Conservation (phyloP, 495 filamentous ascomycete species). For the Aspergillus bridgeri region DNA sequence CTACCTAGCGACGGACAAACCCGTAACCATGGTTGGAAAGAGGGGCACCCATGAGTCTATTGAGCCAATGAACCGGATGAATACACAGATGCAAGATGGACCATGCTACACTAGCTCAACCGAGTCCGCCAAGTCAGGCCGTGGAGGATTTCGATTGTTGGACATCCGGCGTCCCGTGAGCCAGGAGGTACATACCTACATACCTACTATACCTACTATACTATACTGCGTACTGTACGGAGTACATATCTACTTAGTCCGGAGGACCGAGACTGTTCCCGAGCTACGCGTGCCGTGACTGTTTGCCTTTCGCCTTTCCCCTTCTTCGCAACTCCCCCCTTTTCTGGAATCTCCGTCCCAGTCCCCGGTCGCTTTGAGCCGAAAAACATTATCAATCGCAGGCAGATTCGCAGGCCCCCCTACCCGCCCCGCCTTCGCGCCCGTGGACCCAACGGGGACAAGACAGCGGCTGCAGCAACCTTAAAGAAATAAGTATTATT, state of each 20-base stretch:
- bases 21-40: constrained; percentile 1
- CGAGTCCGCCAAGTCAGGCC: not conserved
- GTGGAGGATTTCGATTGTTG: not conserved
- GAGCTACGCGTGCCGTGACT: too few species aligned
- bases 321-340: not conserved
- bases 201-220: too few species aligned
- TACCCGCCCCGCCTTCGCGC: constrained; percentile 23
- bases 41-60: not conserved
- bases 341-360: not conserved
- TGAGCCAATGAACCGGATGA: not conserved
- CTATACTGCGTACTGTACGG: too few species aligned
- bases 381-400: not conserved
- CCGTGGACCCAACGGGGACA: constrained; percentile 29
- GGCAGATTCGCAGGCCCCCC: not conserved
- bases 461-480: constrained; percentile 29
- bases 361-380: not conserved
- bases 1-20: constrained; percentile 1
- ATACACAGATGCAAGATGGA: not conserved
- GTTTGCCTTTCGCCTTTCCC: not conserved
- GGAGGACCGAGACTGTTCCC: too few species aligned
- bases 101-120: not conserved
- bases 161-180: too few species aligned
- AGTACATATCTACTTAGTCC: not conserved
- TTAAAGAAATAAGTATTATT: constrained; percentile 16
- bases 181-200: not conserved